Evolutionary conservation across 768 basidiomycete genomes (phyloP).

Genomic region (Ramaria rubella): DNA sequence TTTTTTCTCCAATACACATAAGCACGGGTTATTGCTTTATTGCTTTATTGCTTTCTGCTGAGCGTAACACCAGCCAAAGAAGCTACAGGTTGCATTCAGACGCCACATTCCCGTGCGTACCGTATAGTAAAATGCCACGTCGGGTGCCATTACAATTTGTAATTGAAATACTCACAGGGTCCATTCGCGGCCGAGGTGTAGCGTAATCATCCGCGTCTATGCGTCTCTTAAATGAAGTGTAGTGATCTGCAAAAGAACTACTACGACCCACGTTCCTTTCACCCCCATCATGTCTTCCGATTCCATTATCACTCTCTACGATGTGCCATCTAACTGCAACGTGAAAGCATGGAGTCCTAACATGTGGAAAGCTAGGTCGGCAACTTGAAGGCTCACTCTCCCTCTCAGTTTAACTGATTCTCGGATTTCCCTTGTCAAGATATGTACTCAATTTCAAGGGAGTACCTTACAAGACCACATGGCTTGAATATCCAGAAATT

Average conservation of each 20-base stretch:
- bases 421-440: conserved; percentile 15
- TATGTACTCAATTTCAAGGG: conserved; percentile 36
- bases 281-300: neutral
- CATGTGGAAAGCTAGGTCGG: conserved; percentile 27
- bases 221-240: neutral
- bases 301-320: conserved; percentile 31
- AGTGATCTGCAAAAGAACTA: neutral
- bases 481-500: conserved; percentile 17
- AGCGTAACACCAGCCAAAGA: too few species aligned
- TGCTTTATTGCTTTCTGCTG: too few species aligned
- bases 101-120: too few species aligned
- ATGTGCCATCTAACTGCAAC: conserved; percentile 27
- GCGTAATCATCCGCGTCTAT: too few species aligned
- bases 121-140: too few species aligned
- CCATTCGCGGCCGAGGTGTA: too few species aligned
- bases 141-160: too few species aligned
- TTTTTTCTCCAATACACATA: too few species aligned
- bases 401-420: neutral
- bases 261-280: neutral
- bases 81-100: too few species aligned
- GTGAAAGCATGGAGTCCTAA: conserved; percentile 30
- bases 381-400: conserved; percentile 6
- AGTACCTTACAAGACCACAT: conserved; percentile 33
- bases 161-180: too few species aligned
- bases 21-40: too few species aligned